Base-by-base conservation (phyloP, 2,329 filamentous ascomycete genomes). In the Penicillium brasilianum region DNA sequence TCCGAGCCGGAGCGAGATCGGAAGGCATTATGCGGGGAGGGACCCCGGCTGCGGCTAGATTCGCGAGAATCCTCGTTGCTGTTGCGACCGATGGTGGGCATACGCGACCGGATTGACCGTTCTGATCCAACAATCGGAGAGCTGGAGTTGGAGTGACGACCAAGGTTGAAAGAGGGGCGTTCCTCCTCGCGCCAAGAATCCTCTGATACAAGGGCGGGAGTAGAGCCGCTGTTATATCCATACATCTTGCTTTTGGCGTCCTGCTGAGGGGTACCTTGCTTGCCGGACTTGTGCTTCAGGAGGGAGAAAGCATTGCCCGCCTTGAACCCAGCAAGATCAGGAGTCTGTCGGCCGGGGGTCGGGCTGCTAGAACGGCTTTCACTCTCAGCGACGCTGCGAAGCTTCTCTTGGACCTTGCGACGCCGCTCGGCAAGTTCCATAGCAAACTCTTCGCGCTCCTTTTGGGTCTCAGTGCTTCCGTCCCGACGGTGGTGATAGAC, bases 1-100 rank as follows among this genome's bases (percentile, higher is more conserved):
- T 83, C 81, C 7, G 86, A 87, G 63, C 80, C 82, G 6, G 85
- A 86, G 53, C 85, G 76, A 20, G 76, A 76, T 52, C 73, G 74
- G 64, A 74, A 74, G 60, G 72, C 76, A 4, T 81, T 54, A 16
- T 54, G 71, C 20, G 82, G 75, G 6, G 74, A 77, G 34, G 66
- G 64, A 14, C 67, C 72, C 57, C 75, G 75, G 65, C 76, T 76
- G 44, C 69, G 71, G 62, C 71, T 74, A 11, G 72, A 76, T 48
- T 77, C 73, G 28, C 71, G 70, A 4, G 71, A 71, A 22, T 73
- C 76, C 34, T 78, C 76, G 18, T 74, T 69, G 61, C 76, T 77
- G 44, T 57, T 66, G 25, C 70, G 59, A 55, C 68, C 64, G 57
- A 74, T 65, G 14, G 68, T 68, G 1, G 69, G 67, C 61, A 71